Percentiles rank a stretch among this genome's conserved stretches.
These are phyloP conservation scores for Lunularia cruciata DNA, from an alignment of 225 moss, liverwort and hornwort species.

Conservation along the genomic window DNA sequence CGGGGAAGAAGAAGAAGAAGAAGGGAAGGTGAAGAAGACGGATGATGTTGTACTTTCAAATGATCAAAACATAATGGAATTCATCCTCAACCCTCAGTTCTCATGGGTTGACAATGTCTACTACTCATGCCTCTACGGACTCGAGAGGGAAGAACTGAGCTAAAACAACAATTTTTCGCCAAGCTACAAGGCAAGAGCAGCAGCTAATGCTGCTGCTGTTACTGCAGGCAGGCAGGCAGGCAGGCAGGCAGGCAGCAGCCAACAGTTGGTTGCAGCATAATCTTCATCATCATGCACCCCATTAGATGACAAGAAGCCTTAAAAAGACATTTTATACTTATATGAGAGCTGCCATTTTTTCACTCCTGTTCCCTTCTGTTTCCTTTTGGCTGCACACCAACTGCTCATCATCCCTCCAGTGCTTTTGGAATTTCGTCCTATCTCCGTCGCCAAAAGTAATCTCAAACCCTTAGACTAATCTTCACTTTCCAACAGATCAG, in stretches of 20 bases:
- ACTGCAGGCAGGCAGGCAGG: neutral
- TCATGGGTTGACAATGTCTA: neutral
- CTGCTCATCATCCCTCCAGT: conserved; percentile 2
- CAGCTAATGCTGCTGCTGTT: neutral
- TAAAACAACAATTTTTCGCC: neutral
- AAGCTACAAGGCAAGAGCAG: neutral
- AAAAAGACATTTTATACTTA: conserved; percentile 11
- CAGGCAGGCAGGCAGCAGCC: neutral
- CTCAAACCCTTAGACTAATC: neutral
- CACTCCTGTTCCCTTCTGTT: conserved; percentile 2
- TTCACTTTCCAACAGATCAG: neutral
- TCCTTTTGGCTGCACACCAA: conserved; percentile 6
- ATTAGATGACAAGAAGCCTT: conserved; percentile 1
- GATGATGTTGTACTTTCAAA: neutral
- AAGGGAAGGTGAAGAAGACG: too few relatives aligned
- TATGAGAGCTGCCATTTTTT: neutral
- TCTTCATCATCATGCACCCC: conserved; percentile 14
- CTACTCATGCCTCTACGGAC: conserved; percentile 8
- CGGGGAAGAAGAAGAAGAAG: too few relatives aligned
- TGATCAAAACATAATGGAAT: neutral
- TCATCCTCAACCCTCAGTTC: neutral
- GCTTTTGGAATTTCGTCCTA: conserved; percentile 5
- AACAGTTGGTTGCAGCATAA: neutral
- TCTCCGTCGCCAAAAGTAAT: neutral
- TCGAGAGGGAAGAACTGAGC: neutral